Base-by-base conservation (phyloP, 371 early-diverging fungal species). In the Mucor saturninus region DNA sequence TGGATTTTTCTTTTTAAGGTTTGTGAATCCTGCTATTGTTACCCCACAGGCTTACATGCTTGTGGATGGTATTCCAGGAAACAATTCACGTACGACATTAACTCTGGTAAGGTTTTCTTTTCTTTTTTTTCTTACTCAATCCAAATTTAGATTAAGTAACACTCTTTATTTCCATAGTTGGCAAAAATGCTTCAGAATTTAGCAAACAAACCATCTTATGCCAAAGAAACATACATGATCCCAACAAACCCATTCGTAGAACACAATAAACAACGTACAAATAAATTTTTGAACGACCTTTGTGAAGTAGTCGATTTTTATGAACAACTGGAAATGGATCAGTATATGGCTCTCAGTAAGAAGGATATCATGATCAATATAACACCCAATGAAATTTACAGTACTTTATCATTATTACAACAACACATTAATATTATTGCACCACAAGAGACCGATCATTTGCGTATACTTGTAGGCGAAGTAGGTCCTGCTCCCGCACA, bases 251-350 rank as follows among this genome's bases (percentile, higher is more conserved):
- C 92, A 7, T 97, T 95, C 80, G 88, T 95, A 10, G 97, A 97
- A 57, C 69, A 71, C 56, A 94, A 97, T 81, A 93, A 95, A 65
- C 83, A 82, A 31, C 83, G 93, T 13, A 91, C 95, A 73, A 92
- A 91, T 72, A 78, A 81, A 74, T 97, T 97, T 72, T 73, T 97
- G 48, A 90, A 89, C 65, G 93, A 95, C 38, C 78, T 97, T 37
- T 95, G 96, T 71, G 96, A 96, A 83, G 95, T 97, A 3, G 87
- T 90, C 50, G 98, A 97, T 68, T 97, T 97, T 79, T 94, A 95
- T 72, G 96, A 97, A 68, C 84, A 89, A 30, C 72, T 97, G 67
- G 97, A 96, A 85, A 97, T 96, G 95, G 96, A 97, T 73, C 96
- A 96, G 77, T 96, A 96, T 69, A 91, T 95, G 81, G 95, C 95